Evolutionary conservation across 805 yeast genomes (phyloP).

Genomic region (Candida qinlingensis): DNA sequence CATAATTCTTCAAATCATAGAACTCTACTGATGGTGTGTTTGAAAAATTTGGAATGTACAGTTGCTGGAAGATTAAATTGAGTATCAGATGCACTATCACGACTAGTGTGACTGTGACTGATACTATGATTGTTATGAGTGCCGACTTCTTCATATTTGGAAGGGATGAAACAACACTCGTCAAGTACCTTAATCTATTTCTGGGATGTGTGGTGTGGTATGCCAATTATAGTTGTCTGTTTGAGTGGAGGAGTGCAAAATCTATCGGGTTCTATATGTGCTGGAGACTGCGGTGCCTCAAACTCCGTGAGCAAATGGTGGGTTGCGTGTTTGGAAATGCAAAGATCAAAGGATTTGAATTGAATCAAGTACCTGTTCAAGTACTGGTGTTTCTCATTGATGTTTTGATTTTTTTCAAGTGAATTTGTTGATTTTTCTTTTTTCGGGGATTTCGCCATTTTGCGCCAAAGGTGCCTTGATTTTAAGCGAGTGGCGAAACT

Average conservation of each 20-base stretch:
- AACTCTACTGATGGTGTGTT: slow-evolving; percentile 45
- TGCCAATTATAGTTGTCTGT: neutral
- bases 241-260: neutral
- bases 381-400: neutral
- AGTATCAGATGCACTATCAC: slow-evolving; percentile 13
- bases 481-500: neutral
- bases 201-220: too few species aligned
- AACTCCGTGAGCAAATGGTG: neutral
- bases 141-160: slow-evolving; percentile 3
- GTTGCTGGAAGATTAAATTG: slow-evolving; percentile 6
- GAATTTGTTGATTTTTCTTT: neutral
- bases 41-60: slow-evolving; percentile 32
- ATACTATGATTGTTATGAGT: slow-evolving; percentile 9
- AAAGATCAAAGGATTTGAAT: neutral
- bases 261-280: neutral
- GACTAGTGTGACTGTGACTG: slow-evolving; percentile 11
- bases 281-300: neutral
- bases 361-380: neutral
- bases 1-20: slow-evolving; percentile 66
- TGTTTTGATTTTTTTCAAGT: neutral
- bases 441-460: neutral
- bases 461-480: neutral
- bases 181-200: neutral
- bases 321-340: neutral
- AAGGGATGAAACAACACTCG: neutral